phyloP scores from a whole-genome alignment of 2,329 filamentous ascomycete genomes.

The Neofusicoccum ribis region DNA sequence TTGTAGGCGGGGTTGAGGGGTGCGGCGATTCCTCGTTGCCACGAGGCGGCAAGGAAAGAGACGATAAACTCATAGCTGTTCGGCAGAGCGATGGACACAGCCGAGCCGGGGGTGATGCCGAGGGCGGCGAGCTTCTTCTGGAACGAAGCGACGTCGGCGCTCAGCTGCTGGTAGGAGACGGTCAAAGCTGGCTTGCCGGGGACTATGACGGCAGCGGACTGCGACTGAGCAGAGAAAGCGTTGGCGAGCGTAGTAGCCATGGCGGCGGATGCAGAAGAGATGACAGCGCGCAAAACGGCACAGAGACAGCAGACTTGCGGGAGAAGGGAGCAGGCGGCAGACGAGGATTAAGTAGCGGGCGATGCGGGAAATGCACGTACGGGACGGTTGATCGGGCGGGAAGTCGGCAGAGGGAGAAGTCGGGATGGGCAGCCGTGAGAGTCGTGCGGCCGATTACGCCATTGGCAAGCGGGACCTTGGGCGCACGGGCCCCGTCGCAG shows the following conservation, averaged over 20 bases:
- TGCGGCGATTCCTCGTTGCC: constrained; percentile 79
- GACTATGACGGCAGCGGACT: constrained; percentile 68
- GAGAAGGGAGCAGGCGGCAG: neutral
- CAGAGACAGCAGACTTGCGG: neutral
- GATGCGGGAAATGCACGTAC: neutral
- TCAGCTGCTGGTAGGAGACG: constrained; percentile 69
- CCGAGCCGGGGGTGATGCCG: constrained; percentile 67
- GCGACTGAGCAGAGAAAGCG: constrained; percentile 54
- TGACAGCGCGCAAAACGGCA: neutral
- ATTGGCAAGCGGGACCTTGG: neutral
- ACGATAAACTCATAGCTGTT: constrained; percentile 90
- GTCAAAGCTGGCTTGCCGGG: constrained; percentile 66
- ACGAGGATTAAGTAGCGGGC: neutral
- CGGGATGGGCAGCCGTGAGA: neutral
- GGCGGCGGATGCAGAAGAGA: constrained; percentile 22
- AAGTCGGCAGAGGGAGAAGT: constrained; percentile 13
- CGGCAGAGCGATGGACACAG: constrained; percentile 78
- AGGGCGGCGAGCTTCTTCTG: constrained; percentile 75
- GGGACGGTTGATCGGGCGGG: constrained; percentile 5
- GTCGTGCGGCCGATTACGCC: constrained; percentile 5
- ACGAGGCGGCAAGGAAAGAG: constrained; percentile 80
- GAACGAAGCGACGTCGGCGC: constrained; percentile 66
- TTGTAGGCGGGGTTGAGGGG: constrained; percentile 89
- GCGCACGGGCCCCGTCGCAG: neutral
- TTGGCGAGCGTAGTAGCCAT: constrained; percentile 63